These are phyloP conservation scores for Apiotrichum brassicae DNA, from an alignment of 1,284 basidiomycete genomes.

Conservation along the genomic window DNA sequence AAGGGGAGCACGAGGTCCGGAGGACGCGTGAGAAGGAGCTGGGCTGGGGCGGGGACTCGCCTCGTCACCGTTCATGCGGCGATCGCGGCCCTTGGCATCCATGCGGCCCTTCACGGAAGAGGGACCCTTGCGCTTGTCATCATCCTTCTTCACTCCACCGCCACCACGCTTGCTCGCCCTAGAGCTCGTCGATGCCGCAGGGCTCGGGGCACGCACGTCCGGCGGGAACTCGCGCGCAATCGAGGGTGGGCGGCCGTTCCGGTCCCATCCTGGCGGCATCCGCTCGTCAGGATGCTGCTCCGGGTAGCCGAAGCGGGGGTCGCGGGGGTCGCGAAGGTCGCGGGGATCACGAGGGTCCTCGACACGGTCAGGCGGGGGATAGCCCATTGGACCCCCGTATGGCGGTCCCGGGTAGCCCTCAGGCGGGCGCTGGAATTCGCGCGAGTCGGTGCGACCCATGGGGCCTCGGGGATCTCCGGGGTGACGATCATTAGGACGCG, in stretches of 20 bases:
- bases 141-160: slow-evolving; percentile 1
- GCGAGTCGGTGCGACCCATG: not conserved
- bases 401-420: not conserved
- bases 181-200: slow-evolving; percentile 33
- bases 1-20: not conserved
- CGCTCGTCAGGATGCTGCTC: slow-evolving; percentile 5
- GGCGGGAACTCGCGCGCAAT: slow-evolving; percentile 6
- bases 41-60: slow-evolving; percentile 11
- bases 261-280: slow-evolving; percentile 1
- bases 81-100: not conserved
- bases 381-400: not conserved
- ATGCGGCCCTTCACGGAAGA: not conserved
- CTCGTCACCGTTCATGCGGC: slow-evolving; percentile 8
- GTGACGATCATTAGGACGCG: slow-evolving; percentile 28
- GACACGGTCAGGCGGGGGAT: not conserved
- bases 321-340: not conserved
- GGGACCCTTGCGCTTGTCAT: slow-evolving; percentile 5
- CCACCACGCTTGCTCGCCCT: slow-evolving; percentile 11
- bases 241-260: slow-evolving; percentile 11
- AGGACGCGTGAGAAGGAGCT: slow-evolving; percentile 6
- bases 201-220: slow-evolving; percentile 32
- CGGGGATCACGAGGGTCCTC: not conserved
- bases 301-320: slow-evolving; percentile 1
- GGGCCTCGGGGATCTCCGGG: slow-evolving; percentile 5
- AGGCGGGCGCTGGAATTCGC: not conserved